These are phyloP conservation scores for Fusarium nanum DNA, from an alignment of 2,329 filamentous ascomycete genomes.

Conservation along the genomic window DNA sequence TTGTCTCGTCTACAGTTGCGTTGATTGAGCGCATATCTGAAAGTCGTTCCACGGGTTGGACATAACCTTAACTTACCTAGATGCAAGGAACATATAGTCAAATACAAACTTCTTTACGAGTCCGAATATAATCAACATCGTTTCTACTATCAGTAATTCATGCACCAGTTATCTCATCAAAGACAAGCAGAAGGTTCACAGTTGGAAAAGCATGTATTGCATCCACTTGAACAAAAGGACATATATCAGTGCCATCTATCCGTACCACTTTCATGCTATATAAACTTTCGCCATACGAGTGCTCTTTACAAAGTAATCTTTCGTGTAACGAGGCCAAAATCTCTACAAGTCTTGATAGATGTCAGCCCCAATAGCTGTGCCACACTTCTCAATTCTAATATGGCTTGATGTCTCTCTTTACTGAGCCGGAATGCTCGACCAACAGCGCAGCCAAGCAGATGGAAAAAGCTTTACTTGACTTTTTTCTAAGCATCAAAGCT, in stretches of 20 bases:
- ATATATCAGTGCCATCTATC: background rate
- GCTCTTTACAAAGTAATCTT: background rate
- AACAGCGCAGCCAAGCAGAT: constrained; percentile 12
- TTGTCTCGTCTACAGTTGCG: background rate
- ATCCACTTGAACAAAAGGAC: background rate
- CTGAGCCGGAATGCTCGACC: constrained; percentile 20
- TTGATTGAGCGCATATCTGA: background rate
- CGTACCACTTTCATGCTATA: background rate
- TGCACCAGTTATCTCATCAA: background rate
- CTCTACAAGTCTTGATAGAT: background rate
- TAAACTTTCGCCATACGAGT: background rate
- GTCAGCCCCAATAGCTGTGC: constrained; percentile 9
- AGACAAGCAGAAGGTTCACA: background rate
- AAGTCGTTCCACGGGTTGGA: background rate
- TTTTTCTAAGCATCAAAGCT: background rate
- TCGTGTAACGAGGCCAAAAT: background rate
- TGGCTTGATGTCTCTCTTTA: constrained; percentile 1
- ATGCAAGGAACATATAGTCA: background rate
- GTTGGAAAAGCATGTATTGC: background rate
- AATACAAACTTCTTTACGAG: background rate
- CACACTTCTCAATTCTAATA: background rate
- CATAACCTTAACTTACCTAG: background rate
- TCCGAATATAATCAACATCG: background rate
- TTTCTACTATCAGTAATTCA: background rate
- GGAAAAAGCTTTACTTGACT: constrained; percentile 3